Conservation (phyloP, 495 filamentous ascomycete genomes). For the Endocarpon pusillum region DNA sequence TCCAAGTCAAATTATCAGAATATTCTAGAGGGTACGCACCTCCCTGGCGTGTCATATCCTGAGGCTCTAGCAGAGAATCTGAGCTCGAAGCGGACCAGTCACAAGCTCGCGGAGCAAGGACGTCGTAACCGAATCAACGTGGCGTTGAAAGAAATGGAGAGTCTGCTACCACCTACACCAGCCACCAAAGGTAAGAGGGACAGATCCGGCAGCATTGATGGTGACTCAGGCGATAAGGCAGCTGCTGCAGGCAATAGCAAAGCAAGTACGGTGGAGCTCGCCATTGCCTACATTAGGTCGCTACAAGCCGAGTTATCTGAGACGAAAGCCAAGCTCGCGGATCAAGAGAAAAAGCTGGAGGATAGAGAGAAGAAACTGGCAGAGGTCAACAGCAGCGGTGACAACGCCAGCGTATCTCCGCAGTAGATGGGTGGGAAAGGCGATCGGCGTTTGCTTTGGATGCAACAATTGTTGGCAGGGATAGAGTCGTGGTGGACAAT, state of each 20-base stretch:
- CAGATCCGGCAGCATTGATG: slow-evolving; percentile 8
- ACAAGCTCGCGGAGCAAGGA: slow-evolving; percentile 96
- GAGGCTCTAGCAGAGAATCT: slow-evolving; percentile 79
- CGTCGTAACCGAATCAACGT: slow-evolving; percentile 89
- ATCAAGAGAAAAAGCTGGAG: slow-evolving; percentile 41
- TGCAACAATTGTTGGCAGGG: no score
- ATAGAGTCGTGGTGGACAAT: no score
- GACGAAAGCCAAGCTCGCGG: slow-evolving; percentile 44
- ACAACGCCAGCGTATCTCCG: no score
- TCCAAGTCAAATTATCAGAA: slow-evolving; percentile 97
- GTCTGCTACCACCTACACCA: slow-evolving; percentile 40
- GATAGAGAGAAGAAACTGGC: no score
- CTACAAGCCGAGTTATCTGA: slow-evolving; percentile 58
- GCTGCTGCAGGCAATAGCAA: slow-evolving; percentile 55
- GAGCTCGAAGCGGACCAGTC: slow-evolving; percentile 90
- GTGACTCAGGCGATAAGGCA: slow-evolving; percentile 16
- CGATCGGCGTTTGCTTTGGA: no score
- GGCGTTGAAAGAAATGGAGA: slow-evolving; percentile 80
- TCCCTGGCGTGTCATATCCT: slow-evolving; percentile 82
- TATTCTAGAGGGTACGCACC: slow-evolving; percentile 78
- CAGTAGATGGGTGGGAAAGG: no score
- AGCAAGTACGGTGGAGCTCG: slow-evolving; percentile 87
- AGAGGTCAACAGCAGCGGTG: not conserved
- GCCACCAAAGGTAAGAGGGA: slow-evolving; percentile 27
- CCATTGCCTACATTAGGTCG: slow-evolving; percentile 85